A percentile compares a stretch with the other conserved stretches of the same genome.
These are phyloP conservation scores for Rhodotorula sp. DNA, from an alignment of 1,284 basidiomycete genomes.

Conservation along the genomic window DNA sequence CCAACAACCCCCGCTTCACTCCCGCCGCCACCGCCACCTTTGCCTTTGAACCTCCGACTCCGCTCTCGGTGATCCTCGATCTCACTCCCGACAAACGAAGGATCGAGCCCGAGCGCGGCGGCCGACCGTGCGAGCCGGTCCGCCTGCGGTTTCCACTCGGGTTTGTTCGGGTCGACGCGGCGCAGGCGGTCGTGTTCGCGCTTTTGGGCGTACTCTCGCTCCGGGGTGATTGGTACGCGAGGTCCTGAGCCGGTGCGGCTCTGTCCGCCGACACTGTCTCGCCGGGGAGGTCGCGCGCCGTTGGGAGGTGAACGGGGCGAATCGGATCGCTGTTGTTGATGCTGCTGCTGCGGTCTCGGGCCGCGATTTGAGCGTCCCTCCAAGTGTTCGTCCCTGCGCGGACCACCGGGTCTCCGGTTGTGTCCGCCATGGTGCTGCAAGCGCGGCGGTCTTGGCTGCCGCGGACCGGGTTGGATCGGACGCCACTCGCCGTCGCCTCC, in stretches of 20 bases:
- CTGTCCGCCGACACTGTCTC: too few relatives aligned
- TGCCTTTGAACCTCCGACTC: constrained; percentile 6
- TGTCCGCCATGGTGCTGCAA: neutral
- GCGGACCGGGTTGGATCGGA: neutral
- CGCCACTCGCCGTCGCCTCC: neutral
- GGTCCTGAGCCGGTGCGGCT: neutral
- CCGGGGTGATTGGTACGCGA: constrained; percentile 3
- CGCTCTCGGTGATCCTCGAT: constrained; percentile 8
- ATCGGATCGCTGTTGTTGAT: too few relatives aligned
- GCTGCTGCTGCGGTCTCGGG: too few relatives aligned
- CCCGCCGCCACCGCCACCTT: neutral
- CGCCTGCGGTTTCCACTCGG: neutral
- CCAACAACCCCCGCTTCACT: neutral
- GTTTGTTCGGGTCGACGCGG: constrained; percentile 14
- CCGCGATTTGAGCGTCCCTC: neutral
- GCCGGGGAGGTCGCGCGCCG: too few relatives aligned
- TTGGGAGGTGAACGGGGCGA: too few relatives aligned
- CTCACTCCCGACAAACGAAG: constrained; percentile 1
- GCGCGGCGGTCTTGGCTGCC: neutral
- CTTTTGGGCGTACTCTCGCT: constrained; percentile 16
- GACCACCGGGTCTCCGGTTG: neutral
- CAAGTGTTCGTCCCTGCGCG: neutral
- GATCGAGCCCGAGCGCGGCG: neutral
- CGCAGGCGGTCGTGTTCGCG: constrained; percentile 26
- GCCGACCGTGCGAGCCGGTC: constrained; percentile 1